These are phyloP conservation scores for Colletotrichum plurivorum DNA, from an alignment of 2,329 filamentous ascomycete genomes.

Conservation along the genomic window DNA sequence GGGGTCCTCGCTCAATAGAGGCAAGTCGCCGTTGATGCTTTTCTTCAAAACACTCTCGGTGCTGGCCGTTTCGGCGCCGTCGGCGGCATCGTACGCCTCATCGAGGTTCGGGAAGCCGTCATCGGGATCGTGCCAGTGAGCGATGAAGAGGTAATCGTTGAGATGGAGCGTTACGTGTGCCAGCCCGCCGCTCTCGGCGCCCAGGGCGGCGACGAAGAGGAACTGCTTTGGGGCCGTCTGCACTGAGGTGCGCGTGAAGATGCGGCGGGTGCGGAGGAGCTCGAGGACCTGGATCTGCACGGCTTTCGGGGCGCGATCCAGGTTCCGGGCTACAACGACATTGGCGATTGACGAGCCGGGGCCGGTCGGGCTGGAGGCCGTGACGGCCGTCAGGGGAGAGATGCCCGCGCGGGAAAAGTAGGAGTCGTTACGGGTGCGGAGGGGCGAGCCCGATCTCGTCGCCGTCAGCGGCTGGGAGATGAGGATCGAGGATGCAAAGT, in stretches of 20 bases:
- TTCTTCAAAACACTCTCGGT: slow-evolving; percentile 63
- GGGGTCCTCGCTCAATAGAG: slow-evolving; percentile 42
- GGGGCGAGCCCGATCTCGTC: slow-evolving; percentile 46
- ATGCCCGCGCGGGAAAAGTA: slow-evolving; percentile 44
- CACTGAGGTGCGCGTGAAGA: slow-evolving; percentile 82
- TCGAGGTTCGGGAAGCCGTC: slow-evolving; percentile 85
- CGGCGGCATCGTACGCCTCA: slow-evolving; percentile 62
- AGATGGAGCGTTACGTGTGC: slow-evolving; percentile 69
- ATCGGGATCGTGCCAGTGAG: slow-evolving; percentile 82
- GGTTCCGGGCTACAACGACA: slow-evolving; percentile 84
- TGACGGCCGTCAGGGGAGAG: slow-evolving; percentile 48
- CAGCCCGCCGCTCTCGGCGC: slow-evolving; percentile 60
- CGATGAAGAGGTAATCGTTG: slow-evolving; percentile 90
- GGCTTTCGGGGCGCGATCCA: slow-evolving; percentile 79
- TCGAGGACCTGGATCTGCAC: slow-evolving; percentile 87
- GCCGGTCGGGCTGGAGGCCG: slow-evolving; percentile 40
- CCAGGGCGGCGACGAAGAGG: slow-evolving; percentile 82
- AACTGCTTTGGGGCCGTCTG: slow-evolving; percentile 84
- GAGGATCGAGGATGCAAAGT: slow-evolving; percentile 82
- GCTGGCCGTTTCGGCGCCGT: slow-evolving; percentile 51
- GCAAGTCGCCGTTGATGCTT: slow-evolving; percentile 37
- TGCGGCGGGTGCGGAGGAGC: slow-evolving; percentile 83
- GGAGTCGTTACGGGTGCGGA: slow-evolving; percentile 41
- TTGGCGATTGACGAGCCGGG: slow-evolving; percentile 74
- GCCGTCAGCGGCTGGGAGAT: slow-evolving; percentile 50